These are phyloP conservation scores for Puya raimondii DNA, from an alignment of 176 grass and related monocot genomes.

Conservation along the genomic window DNA sequence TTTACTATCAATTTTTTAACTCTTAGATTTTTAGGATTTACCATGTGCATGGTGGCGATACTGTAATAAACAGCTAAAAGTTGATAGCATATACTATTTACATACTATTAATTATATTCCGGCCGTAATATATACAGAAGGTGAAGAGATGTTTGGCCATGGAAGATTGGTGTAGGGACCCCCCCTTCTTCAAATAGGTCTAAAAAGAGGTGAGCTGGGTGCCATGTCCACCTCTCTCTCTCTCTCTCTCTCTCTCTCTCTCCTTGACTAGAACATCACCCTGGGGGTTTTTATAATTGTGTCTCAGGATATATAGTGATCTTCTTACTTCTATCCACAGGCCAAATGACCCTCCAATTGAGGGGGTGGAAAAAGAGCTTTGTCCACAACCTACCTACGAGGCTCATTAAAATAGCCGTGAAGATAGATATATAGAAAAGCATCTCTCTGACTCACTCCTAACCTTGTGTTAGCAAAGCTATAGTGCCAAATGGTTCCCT, in stretches of 20 bases:
- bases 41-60: too few species aligned
- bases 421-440: neutral
- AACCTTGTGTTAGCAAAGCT: too few species aligned
- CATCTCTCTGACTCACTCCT: too few species aligned
- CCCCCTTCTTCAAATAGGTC: neutral
- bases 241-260: neutral
- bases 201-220: slow-evolving; percentile 12
- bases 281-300: slow-evolving; percentile 10
- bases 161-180: neutral
- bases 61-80: too few species aligned
- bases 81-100: too few species aligned
- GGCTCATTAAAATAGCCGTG: neutral
- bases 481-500: too few species aligned
- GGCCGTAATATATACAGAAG: too few species aligned
- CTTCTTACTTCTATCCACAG: neutral
- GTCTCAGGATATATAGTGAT: slow-evolving; percentile 6
- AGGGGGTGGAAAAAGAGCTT: neutral
- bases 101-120: too few species aligned
- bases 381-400: neutral
- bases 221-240: slow-evolving; percentile 9
- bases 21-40: too few species aligned
- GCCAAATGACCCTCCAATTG: neutral
- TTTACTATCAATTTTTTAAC: too few species aligned
- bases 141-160: neutral
- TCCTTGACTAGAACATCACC: neutral